phyloP scores from a whole-genome alignment of 345 rosid genomes.

The Jatropha curcas region DNA sequence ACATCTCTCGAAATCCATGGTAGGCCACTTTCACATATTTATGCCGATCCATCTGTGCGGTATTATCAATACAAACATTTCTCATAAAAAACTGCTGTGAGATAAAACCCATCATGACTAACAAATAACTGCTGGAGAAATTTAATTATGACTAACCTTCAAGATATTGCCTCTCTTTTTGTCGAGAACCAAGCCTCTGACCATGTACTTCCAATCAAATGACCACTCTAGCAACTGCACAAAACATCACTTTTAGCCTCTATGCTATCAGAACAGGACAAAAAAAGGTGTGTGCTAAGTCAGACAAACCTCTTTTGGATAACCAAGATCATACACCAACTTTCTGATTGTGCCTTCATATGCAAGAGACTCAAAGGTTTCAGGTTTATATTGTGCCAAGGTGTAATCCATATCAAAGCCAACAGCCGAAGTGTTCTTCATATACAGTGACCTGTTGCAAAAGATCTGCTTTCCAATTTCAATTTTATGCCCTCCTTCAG shows the following conservation, averaged over 20 bases:
- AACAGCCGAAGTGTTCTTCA: constrained; percentile 86
- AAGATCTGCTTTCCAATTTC: constrained; percentile 76
- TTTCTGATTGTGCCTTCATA: constrained; percentile 86
- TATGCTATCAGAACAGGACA: not conserved
- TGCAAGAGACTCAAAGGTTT: constrained; percentile 93
- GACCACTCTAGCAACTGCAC: constrained; percentile 76
- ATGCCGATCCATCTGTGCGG: constrained; percentile 89
- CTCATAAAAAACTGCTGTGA: not conserved
- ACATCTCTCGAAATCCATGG: constrained; percentile 90
- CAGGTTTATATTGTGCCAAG: constrained; percentile 93
- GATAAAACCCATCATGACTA: not conserved
- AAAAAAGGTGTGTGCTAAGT: not conserved
- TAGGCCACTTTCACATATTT: constrained; percentile 97
- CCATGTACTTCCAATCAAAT: constrained; percentile 96
- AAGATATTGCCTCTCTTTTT: constrained; percentile 96
- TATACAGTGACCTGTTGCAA: constrained; percentile 92
- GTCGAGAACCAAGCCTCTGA: constrained; percentile 94
- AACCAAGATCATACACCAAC: constrained; percentile 86
- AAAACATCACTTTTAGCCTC: constrained; percentile 15
- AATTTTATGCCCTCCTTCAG: constrained; percentile 56
- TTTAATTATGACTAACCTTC: constrained; percentile 47
- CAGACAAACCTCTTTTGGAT: constrained; percentile 77
- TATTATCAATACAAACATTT: constrained; percentile 8
- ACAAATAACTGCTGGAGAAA: not conserved
- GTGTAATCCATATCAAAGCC: constrained; percentile 99